Percentiles rank a stretch among this genome's conserved stretches.
Evolutionary conservation across 345 rosid genomes (phyloP).

Genomic region (Linum usitatissimum): DNA sequence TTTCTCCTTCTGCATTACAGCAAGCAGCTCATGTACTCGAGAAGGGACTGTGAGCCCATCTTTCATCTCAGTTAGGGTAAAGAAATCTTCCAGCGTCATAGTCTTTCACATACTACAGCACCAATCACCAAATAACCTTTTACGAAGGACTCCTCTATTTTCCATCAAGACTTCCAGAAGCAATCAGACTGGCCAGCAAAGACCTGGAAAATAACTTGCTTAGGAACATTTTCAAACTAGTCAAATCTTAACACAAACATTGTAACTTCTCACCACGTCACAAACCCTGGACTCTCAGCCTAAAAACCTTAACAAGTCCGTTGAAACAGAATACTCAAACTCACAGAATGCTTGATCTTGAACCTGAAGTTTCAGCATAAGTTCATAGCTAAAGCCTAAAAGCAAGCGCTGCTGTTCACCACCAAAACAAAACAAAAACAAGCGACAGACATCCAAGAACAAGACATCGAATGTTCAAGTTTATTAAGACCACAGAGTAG

Average conservation of each 20-base stretch:
- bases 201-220: neutral
- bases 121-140: constrained; percentile 24
- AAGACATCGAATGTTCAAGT: neutral
- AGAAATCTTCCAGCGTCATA: constrained; percentile 93
- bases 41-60: constrained; percentile 74
- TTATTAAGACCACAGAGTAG: neutral
- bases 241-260: neutral
- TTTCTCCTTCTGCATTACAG: constrained; percentile 66
- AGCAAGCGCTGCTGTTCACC: neutral
- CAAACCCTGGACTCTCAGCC: neutral
- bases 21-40: constrained; percentile 66
- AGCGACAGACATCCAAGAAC: neutral
- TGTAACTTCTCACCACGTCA: neutral
- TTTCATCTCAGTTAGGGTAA: constrained; percentile 74
- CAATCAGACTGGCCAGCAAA: neutral
- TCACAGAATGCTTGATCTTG: neutral
- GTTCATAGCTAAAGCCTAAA: neutral
- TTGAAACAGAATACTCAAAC: neutral
- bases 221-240: neutral
- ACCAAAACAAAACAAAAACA: too few relatives aligned
- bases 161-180: constrained; percentile 26
- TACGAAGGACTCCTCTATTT: constrained; percentile 11
- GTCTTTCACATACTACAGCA: constrained; percentile 38
- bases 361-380: neutral
- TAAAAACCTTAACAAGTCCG: neutral